Evolutionary conservation across 139 green algal species (phyloP).

Genomic region (Zygnema circumcarinatum): DNA sequence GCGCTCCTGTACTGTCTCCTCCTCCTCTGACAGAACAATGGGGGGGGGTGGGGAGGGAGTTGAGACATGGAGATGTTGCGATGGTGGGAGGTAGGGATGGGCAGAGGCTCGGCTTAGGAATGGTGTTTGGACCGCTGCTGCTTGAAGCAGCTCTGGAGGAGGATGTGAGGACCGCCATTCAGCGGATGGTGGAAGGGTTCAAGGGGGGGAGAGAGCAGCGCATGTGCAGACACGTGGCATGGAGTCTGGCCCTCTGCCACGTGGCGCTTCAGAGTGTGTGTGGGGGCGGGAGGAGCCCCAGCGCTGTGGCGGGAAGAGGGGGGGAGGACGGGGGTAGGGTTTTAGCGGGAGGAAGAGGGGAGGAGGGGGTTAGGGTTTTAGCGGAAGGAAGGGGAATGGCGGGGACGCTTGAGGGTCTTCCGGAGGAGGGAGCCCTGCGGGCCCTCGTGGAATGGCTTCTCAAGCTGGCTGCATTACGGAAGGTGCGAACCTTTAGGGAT

Average conservation of each 20-base stretch:
- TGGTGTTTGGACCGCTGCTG: neutral
- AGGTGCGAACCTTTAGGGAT: neutral
- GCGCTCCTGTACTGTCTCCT: neutral
- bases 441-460: constrained; percentile 8
- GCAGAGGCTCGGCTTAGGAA: neutral
- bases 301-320: neutral
- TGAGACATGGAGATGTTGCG: neutral
- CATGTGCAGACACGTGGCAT: neutral
- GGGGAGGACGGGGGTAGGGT: neutral
- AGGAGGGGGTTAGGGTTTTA: neutral
- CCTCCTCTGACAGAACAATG: neutral
- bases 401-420: neutral
- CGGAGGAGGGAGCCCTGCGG: neutral
- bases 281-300: neutral
- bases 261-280: too few species aligned
- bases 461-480: neutral
- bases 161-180: neutral
- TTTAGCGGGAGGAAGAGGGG: neutral
- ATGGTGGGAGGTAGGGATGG: neutral
- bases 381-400: neutral
- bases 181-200: neutral
- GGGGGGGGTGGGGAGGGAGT: neutral
- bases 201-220: neutral
- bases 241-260: neutral
- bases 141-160: neutral